Base-by-base conservation (phyloP, 176 grass and related monocot species). In the Alopecurus myosuroides region DNA sequence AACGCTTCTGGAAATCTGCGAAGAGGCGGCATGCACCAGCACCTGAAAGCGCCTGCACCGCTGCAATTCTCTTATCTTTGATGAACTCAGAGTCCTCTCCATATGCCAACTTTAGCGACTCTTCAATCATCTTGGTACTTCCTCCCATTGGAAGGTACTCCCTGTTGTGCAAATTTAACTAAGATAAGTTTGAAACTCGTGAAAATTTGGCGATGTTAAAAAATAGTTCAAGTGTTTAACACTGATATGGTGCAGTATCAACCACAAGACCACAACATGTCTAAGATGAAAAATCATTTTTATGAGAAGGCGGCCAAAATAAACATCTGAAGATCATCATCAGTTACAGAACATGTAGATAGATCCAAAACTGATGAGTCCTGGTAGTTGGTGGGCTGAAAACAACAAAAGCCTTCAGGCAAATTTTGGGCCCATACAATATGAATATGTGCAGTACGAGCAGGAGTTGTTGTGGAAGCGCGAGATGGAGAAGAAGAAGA, bases 71-170 rank as follows among this genome's bases (percentile, higher is more conserved):
- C 67, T 92, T 99, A 44, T 96, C 93, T 83, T 94, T 92, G 81
- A 99, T 91, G 74, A 91, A 85, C 40, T 89, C 93, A 66, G 97
- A 99, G 41, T 96, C 84, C 55, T 96, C 93, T 12, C 97, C 91
- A 1, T 96, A 96, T 3, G 91, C 97, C 49, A 99, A 75, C 70
- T 99, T 99, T 26, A 99, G 83, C 6, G 97, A 93, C 77, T 94
- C 91, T 31, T 96, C 88, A 66, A 99, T 92, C 97, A 91, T 96
- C 61, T 86, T 93, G 22, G 82, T 81, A 71, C 97, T 96, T 77
- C 97, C 97, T 84, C 97, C 89, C 93, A 99, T 94, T 35, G 93
- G 97, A 79, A 96, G 93, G 89, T 99, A 99, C 70, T 96, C 93
- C 97, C 97, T 92, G 77, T 69, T 56, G 68, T 49, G 10, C 40